Evolutionary conservation across 2,329 filamentous ascomycete species (phyloP).

Genomic region (Talaromyces sp.): DNA sequence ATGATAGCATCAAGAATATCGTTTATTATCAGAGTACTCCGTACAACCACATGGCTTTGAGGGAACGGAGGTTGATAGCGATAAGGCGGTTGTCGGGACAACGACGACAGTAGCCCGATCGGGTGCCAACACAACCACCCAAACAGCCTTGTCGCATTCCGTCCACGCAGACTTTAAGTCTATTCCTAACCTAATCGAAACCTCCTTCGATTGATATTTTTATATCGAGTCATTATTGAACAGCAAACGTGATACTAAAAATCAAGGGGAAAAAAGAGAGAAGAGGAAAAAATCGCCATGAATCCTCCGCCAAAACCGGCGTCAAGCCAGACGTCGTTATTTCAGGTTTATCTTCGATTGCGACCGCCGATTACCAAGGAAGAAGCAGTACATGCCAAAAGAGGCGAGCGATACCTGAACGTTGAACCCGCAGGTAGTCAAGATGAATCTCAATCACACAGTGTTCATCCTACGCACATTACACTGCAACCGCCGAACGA

Average conservation of each 20-base stretch:
- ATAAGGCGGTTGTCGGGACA: background rate
- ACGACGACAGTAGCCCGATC: background rate
- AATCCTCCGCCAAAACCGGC: constrained; percentile 40
- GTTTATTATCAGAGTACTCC: background rate
- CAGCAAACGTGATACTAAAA: background rate
- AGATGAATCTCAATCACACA: constrained; percentile 24
- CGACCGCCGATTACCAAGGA: constrained; percentile 55
- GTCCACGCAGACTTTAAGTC: background rate
- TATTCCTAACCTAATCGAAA: background rate
- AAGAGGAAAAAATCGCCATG: constrained; percentile 21
- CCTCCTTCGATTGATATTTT: background rate
- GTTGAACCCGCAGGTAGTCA: constrained; percentile 55
- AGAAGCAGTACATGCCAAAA: constrained; percentile 24
- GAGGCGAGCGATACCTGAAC: constrained; percentile 64
- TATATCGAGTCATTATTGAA: background rate
- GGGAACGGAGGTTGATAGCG: background rate
- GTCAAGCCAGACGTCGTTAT: constrained; percentile 55
- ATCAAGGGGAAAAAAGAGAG: background rate
- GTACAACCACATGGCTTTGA: no score
- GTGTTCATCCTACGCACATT: constrained; percentile 57
- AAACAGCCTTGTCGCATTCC: background rate
- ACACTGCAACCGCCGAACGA: constrained; percentile 77
- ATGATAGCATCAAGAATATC: background rate
- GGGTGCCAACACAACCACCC: background rate
- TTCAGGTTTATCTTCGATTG: constrained; percentile 86